A percentile compares a stretch with the other conserved stretches of the same genome.
Conservation (phyloP, 495 filamentous ascomycete genomes). For the Tuber umbilicatum region DNA sequence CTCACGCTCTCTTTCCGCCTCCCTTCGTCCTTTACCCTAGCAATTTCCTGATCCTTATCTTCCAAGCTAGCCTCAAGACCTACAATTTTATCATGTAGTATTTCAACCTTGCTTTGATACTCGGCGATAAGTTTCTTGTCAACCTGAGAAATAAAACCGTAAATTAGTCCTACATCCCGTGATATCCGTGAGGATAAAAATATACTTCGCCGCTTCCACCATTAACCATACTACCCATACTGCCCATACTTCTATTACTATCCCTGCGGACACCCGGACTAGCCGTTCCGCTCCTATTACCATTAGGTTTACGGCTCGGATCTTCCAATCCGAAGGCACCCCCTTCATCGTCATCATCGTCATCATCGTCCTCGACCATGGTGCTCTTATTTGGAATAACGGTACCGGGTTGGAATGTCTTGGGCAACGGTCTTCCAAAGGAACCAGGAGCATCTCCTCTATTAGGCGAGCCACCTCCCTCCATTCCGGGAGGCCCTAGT, state of each 20-base stretch:
- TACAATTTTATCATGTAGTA: slow-evolving; percentile 67
- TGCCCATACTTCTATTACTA: slow-evolving; percentile 37
- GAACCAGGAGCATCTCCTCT: slow-evolving; percentile 43
- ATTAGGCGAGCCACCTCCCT: slow-evolving; percentile 46
- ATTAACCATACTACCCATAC: slow-evolving; percentile 30
- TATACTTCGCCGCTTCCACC: slow-evolving; percentile 28
- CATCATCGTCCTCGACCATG: slow-evolving; percentile 94
- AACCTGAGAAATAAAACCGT: slow-evolving; percentile 43
- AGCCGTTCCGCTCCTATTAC: slow-evolving; percentile 52
- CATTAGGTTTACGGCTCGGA: slow-evolving; percentile 48
- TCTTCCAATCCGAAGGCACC: slow-evolving; percentile 60
- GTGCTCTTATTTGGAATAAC: slow-evolving; percentile 97
- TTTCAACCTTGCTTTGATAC: slow-evolving; percentile 67
- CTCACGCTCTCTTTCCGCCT: slow-evolving; percentile 49
- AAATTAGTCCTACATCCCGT: slow-evolving; percentile 4
- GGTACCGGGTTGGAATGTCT: slow-evolving; percentile 90
- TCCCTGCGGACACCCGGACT: slow-evolving; percentile 45
- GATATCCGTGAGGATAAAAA: neutral
- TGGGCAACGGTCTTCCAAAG: slow-evolving; percentile 64
- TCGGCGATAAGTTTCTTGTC: slow-evolving; percentile 68
- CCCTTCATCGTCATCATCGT: slow-evolving; percentile 59
- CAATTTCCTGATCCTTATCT: slow-evolving; percentile 55
- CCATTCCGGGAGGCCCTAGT: slow-evolving; percentile 43
- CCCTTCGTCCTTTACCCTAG: slow-evolving; percentile 45
- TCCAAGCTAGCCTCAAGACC: slow-evolving; percentile 58